Evolutionary conservation across 768 basidiomycete genomes (phyloP).

Genomic region (Tricholoma matsutake): DNA sequence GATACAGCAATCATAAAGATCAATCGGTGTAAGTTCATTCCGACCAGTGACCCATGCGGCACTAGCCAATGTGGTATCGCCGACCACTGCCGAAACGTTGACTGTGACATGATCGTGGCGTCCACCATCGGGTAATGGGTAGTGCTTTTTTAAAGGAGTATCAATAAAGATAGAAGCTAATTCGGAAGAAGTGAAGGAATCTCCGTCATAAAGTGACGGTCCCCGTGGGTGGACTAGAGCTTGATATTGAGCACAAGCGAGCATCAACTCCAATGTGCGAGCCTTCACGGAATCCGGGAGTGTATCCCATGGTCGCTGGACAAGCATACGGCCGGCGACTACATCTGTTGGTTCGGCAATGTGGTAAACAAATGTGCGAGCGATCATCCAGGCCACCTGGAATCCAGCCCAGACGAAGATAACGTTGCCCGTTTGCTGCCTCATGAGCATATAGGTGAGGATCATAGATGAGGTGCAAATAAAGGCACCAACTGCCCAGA

Average conservation of each 20-base stretch:
- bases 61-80: background rate
- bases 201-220: background rate
- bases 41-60: background rate
- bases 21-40: background rate
- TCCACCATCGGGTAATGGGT: background rate
- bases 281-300: background rate
- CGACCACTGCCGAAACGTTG: background rate
- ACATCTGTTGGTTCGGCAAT: background rate
- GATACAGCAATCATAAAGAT: background rate
- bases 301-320: background rate
- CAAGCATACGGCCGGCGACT: background rate
- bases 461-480: constrained; percentile 17
- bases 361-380: background rate
- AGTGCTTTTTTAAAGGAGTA: background rate
- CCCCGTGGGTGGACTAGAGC: background rate
- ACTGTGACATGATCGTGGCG: background rate
- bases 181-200: background rate
- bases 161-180: background rate
- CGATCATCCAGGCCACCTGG: background rate
- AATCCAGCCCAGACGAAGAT: background rate
- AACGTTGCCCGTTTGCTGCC: constrained; percentile 1
- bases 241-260: background rate
- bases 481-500: constrained; percentile 22
- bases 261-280: background rate
- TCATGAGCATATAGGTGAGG: constrained; percentile 19